A percentile compares a stretch with the other conserved stretches of the same genome.
Conservation (phyloP, 805 yeast genomes). For the Tetrapisispora fleetii region DNA sequence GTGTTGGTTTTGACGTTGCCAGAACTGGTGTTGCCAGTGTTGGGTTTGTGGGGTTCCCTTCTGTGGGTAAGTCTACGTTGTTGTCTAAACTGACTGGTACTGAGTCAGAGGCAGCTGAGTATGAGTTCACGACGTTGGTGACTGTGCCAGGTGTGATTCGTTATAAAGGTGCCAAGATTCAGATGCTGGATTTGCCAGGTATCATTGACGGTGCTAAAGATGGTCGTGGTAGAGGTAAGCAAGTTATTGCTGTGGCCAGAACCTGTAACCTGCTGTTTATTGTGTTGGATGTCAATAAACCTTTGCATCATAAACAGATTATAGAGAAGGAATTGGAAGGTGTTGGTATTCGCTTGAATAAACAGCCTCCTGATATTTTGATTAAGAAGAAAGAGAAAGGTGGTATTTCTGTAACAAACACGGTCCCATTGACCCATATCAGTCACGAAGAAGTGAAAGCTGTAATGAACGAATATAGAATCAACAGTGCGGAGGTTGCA, state of each 20-base stretch:
- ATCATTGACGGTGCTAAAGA: constrained; percentile 87
- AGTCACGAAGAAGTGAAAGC: constrained; percentile 92
- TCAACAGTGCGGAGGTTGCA: constrained; percentile 92
- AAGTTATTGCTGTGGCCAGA: constrained; percentile 98
- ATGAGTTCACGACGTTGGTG: constrained; percentile 94
- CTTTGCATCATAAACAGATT: constrained; percentile 85
- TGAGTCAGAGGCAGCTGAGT: constrained; percentile 95
- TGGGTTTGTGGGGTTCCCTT: constrained; percentile 97
- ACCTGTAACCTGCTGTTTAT: constrained; percentile 89
- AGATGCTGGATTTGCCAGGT: constrained; percentile 88
- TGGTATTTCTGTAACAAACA: constrained; percentile 86
- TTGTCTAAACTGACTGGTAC: constrained; percentile 88
- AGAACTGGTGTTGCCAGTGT: constrained; percentile 96
- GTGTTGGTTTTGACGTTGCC: constrained; percentile 96
- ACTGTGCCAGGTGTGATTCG: constrained; percentile 96
- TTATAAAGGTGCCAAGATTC: constrained; percentile 95
- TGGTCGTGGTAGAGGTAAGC: constrained; percentile 89
- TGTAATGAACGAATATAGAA: constrained; percentile 90
- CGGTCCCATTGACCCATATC: constrained; percentile 84
- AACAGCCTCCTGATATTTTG: constrained; percentile 84
- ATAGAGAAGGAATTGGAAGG: constrained; percentile 96
- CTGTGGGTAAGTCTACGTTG: constrained; percentile 79
- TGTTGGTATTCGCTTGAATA: constrained; percentile 90
- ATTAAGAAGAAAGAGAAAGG: constrained; percentile 92
- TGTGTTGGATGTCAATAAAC: constrained; percentile 92